A percentile compares a stretch with the other conserved stretches of the same genome.
These are phyloP conservation scores for Exserohilum turcica DNA, from an alignment of 2,329 filamentous ascomycete species.

Conservation along the genomic window DNA sequence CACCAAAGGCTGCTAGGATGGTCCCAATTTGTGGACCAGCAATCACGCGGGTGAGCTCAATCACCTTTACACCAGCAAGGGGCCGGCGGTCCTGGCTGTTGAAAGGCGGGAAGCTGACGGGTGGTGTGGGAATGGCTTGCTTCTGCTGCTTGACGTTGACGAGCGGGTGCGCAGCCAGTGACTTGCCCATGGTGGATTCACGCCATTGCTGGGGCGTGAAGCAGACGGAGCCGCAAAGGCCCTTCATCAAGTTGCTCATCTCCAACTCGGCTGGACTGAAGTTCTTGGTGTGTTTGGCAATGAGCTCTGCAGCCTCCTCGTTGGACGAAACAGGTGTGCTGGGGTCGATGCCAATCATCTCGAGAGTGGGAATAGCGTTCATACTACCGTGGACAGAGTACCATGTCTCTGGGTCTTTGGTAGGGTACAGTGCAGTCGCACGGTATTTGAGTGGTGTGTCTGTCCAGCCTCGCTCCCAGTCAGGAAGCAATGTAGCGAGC, in stretches of 20 bases:
- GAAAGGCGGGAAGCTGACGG: constrained; percentile 31
- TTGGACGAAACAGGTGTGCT: constrained; percentile 13
- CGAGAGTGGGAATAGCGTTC: constrained; percentile 51
- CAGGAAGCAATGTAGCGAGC: background rate
- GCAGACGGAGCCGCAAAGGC: constrained; percentile 50
- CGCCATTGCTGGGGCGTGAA: constrained; percentile 54
- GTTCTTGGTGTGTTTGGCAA: constrained; percentile 24
- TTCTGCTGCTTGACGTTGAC: constrained; percentile 46
- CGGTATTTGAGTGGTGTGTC: constrained; percentile 21
- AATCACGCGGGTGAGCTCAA: constrained; percentile 48
- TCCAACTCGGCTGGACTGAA: constrained; percentile 42
- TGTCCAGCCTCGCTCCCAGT: background rate
- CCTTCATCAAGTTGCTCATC: constrained; percentile 22
- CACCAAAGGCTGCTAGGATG: constrained; percentile 49
- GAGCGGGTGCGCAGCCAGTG: constrained; percentile 50
- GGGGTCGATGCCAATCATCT: constrained; percentile 54
- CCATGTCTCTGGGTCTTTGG: constrained; percentile 52
- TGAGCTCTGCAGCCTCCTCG: constrained; percentile 31
- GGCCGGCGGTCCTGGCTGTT: constrained; percentile 31
- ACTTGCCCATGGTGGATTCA: constrained; percentile 52
- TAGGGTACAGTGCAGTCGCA: constrained; percentile 49
- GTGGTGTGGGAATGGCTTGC: background rate
- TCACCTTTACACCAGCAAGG: constrained; percentile 49
- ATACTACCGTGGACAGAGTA: constrained; percentile 60
- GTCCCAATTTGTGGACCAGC: constrained; percentile 49